Evolutionary conservation across 2,329 filamentous ascomycete genomes (phyloP).

Genomic region (Penicillium expansum): DNA sequence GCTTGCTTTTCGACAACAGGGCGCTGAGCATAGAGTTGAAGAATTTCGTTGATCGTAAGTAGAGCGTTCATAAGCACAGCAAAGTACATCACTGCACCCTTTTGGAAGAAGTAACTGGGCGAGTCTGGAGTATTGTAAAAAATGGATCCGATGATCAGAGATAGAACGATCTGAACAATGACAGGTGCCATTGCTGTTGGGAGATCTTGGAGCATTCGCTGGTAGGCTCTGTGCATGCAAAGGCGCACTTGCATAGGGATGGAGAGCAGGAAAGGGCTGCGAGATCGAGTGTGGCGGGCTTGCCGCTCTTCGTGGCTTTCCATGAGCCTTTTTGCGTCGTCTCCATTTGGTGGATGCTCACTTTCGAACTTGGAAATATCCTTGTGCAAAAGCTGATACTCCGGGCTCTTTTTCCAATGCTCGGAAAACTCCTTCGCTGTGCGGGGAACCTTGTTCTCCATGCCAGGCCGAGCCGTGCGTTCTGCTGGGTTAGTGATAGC

Average conservation of each 20-base stretch:
- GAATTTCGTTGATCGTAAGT: slow-evolving; percentile 42
- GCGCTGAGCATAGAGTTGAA: slow-evolving; percentile 41
- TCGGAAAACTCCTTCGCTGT: slow-evolving; percentile 65
- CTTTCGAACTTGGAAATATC: slow-evolving; percentile 41
- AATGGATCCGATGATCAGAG: slow-evolving; percentile 73
- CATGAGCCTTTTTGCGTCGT: slow-evolving; percentile 29
- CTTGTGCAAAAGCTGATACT: slow-evolving; percentile 39
- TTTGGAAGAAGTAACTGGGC: slow-evolving; percentile 69
- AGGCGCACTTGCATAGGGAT: slow-evolving; percentile 70
- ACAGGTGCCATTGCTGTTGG: slow-evolving; percentile 65
- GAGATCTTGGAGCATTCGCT: slow-evolving; percentile 70
- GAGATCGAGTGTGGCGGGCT: slow-evolving; percentile 46
- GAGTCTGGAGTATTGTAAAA: slow-evolving; percentile 70
- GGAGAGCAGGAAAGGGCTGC: slow-evolving; percentile 69
- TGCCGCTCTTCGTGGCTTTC: slow-evolving; percentile 37
- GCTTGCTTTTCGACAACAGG: slow-evolving; percentile 31
- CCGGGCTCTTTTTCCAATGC: slow-evolving; percentile 52
- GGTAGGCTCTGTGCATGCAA: slow-evolving; percentile 76
- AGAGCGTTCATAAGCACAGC: slow-evolving; percentile 83
- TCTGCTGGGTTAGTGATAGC: slow-evolving; percentile 63
- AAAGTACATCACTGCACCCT: slow-evolving; percentile 79
- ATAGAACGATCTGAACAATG: slow-evolving; percentile 66
- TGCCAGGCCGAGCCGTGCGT: slow-evolving; percentile 53
- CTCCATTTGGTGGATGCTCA: slow-evolving; percentile 35
- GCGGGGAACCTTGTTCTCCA: slow-evolving; percentile 60